Evolutionary conservation across 371 early-diverging fungal species (phyloP).

Genomic region (Circinella umbellata): DNA sequence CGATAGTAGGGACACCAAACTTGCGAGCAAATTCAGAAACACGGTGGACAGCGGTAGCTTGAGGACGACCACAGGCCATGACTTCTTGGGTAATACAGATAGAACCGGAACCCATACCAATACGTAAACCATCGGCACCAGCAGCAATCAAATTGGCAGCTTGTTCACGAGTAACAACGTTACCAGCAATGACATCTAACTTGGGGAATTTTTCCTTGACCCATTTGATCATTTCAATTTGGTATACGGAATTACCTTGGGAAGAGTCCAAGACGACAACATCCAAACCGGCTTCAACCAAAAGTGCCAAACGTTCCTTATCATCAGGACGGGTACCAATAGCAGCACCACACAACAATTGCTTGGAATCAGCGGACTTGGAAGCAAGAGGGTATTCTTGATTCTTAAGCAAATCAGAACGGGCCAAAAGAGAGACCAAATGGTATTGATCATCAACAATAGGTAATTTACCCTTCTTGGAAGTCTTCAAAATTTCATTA

Average conservation of each 20-base stretch:
- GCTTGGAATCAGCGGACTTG: slow-evolving; percentile 83
- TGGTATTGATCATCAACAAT: slow-evolving; percentile 85
- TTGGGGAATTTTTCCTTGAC: slow-evolving; percentile 82
- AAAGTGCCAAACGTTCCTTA: slow-evolving; percentile 76
- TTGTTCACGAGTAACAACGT: slow-evolving; percentile 96
- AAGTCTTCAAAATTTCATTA: slow-evolving; percentile 83
- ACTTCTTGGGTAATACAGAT: slow-evolving; percentile 99
- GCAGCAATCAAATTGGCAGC: slow-evolving; percentile 91
- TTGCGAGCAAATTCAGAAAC: slow-evolving; percentile 91
- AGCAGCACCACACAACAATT: slow-evolving; percentile 94
- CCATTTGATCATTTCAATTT: slow-evolving; percentile 92
- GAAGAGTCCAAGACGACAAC: slow-evolving; percentile 92
- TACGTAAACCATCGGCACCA: slow-evolving; percentile 94
- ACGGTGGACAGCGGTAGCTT: slow-evolving; percentile 96
- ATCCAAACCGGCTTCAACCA: slow-evolving; percentile 94
- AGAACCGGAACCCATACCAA: slow-evolving; percentile 97
- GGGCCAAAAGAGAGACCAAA: slow-evolving; percentile 90
- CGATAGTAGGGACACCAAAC: slow-evolving; percentile 96
- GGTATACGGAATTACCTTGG: slow-evolving; percentile 94
- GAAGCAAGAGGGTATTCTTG: slow-evolving; percentile 92
- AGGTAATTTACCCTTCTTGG: slow-evolving; percentile 97
- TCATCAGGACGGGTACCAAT: slow-evolving; percentile 94
- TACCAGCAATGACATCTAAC: slow-evolving; percentile 94
- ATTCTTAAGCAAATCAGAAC: slow-evolving; percentile 96
- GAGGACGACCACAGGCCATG: slow-evolving; percentile 98